phyloP scores from a whole-genome alignment of 73 alveolate species.

The Breviolum minutum region DNA sequence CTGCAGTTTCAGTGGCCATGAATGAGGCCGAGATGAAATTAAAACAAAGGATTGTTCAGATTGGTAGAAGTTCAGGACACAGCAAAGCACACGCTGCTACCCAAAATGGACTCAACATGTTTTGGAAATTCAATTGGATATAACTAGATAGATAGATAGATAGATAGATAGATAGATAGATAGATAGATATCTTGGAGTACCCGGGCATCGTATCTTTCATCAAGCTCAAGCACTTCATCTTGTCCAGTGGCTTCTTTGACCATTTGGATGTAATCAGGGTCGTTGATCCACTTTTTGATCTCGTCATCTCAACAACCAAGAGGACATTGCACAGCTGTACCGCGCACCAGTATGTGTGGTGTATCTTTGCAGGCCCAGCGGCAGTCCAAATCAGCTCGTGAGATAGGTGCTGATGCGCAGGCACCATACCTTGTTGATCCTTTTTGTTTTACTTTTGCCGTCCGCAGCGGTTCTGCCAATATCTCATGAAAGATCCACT shows the following conservation, averaged over 20 bases:
- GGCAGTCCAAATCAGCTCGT: background rate
- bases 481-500: too few species aligned
- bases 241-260: background rate
- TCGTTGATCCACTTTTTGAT: too few species aligned
- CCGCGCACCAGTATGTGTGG: background rate
- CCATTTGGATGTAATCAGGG: background rate
- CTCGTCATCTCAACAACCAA: background rate
- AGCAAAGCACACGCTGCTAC: background rate
- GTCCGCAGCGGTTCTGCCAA: too few species aligned
- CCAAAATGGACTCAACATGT: too few species aligned
- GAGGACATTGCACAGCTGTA: background rate
- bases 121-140: background rate
- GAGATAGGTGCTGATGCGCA: conserved; percentile 38
- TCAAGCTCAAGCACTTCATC: background rate
- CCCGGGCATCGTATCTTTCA: too few species aligned
- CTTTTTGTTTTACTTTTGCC: too few species aligned
- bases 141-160: too few species aligned
- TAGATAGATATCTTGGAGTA: too few species aligned
- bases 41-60: too few species aligned
- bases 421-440: background rate
- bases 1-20: conserved; percentile 19
- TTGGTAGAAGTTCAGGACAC: too few species aligned
- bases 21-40: conserved; percentile 13
- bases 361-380: conserved; percentile 12
- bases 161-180: too few species aligned